Conservation (phyloP, 192 early-diverging fungal genomes). For the Coemansia sp. region DNA sequence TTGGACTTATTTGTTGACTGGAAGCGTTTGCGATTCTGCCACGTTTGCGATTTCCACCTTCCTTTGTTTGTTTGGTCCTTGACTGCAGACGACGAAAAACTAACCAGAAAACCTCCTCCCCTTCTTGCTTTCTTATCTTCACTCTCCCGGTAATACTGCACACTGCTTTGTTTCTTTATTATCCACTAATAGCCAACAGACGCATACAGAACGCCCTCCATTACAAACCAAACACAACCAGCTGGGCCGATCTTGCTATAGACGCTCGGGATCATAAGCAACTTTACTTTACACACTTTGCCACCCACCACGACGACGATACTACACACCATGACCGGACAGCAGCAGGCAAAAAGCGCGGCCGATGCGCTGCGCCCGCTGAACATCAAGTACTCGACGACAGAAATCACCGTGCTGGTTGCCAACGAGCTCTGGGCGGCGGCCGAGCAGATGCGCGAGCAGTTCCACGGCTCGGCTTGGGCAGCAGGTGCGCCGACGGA, state of each 20-base stretch:
- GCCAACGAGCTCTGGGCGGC: conserved; percentile 84
- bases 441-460: conserved; percentile 83
- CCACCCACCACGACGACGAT: neutral
- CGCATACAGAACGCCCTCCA: neutral
- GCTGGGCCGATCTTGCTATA: neutral
- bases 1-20: no score
- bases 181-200: neutral
- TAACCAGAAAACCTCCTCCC: neutral
- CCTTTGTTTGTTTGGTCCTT: neutral
- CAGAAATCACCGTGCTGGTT: conserved; percentile 80
- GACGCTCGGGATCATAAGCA: conserved; percentile 1
- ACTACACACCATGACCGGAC: conserved; percentile 27
- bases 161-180: neutral
- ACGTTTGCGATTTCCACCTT: conserved; percentile 8
- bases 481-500: conserved; percentile 45
- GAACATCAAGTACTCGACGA: conserved; percentile 72
- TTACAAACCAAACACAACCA: neutral
- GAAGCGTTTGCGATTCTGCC: conserved; percentile 5
- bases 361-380: conserved; percentile 68
- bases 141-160: no score
- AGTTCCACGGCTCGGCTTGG: conserved; percentile 57
- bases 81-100: neutral
- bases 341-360: conserved; percentile 40
- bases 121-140: neutral
- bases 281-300: neutral